Evolutionary conservation across 1,284 basidiomycete species (phyloP).

Genomic region (Boletus holoroseus): DNA sequence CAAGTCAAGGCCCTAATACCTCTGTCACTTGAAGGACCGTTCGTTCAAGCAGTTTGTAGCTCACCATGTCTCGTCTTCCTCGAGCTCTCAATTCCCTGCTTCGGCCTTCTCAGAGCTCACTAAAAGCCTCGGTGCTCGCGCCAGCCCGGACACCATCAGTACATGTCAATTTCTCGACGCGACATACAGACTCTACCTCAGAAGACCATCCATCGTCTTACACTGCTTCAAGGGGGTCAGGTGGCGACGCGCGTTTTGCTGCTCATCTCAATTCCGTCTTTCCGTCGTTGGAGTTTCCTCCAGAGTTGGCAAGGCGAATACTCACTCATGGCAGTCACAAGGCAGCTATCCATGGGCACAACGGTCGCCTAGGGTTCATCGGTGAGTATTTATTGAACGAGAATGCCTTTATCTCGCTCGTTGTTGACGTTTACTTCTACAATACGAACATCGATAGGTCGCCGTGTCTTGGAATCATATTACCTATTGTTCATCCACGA

Average conservation of each 20-base stretch:
- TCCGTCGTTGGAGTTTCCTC: conserved; percentile 59
- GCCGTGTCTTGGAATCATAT: conserved; percentile 68
- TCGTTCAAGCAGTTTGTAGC: not conserved
- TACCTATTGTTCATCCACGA: conserved; percentile 66
- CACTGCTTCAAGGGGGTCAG: not conserved
- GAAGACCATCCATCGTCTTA: conserved; percentile 2
- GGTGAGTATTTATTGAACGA: conserved; percentile 39
- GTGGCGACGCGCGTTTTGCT: conserved; percentile 33
- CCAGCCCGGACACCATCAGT: conserved; percentile 12
- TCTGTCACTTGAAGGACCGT: not conserved
- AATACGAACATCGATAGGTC: conserved; percentile 42
- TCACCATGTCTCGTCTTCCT: conserved; percentile 23
- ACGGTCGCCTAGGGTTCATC: conserved; percentile 62
- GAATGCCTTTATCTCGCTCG: not conserved
- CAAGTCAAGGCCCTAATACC: not conserved
- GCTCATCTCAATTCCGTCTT: conserved; percentile 60
- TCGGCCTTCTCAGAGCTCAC: conserved; percentile 7
- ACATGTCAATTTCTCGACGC: conserved; percentile 16
- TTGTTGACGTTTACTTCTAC: conserved; percentile 1
- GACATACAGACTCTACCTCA: not conserved
- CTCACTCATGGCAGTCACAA: conserved; percentile 72
- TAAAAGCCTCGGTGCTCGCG: conserved; percentile 12
- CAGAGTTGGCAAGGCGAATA: conserved; percentile 62
- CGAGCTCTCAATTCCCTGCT: conserved; percentile 12
- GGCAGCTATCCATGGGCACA: conserved; percentile 60